Percentiles rank a stretch among this genome's conserved stretches.
Conservation (phyloP, 371 early-diverging fungal genomes). For the Circinella minor region DNA sequence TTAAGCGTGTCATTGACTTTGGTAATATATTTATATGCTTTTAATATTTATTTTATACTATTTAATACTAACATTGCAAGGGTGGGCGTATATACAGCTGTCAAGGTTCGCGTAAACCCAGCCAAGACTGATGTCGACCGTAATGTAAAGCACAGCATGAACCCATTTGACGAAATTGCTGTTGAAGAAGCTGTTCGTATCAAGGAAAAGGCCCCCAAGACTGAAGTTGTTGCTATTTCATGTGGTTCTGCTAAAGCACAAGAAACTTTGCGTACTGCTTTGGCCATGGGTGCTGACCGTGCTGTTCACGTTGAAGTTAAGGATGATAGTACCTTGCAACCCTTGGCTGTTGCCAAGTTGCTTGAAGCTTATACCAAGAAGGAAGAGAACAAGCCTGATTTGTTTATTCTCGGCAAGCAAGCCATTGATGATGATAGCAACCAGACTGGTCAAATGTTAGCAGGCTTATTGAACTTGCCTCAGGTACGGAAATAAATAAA, state of each 20-base stretch:
- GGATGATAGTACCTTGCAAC: slow-evolving; percentile 76
- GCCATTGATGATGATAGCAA: slow-evolving; percentile 98
- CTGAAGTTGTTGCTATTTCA: slow-evolving; percentile 88
- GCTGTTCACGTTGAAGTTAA: slow-evolving; percentile 93
- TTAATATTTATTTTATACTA: background rate
- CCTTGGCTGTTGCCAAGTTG: slow-evolving; percentile 91
- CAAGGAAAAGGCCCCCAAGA: slow-evolving; percentile 80
- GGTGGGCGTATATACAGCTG: slow-evolving; percentile 50
- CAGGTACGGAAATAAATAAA: slow-evolving; percentile 63
- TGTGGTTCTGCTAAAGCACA: slow-evolving; percentile 90
- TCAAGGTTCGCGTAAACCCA: slow-evolving; percentile 95
- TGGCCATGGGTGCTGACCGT: slow-evolving; percentile 98
- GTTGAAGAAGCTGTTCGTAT: slow-evolving; percentile 95
- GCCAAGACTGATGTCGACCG: slow-evolving; percentile 93
- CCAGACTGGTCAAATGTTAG: slow-evolving; percentile 99
- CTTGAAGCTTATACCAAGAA: slow-evolving; percentile 86
- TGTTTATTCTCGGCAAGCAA: slow-evolving; percentile 97
- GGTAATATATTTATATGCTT: slow-evolving; percentile 37
- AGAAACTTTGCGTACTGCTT: slow-evolving; percentile 94
- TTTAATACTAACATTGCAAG: background rate
- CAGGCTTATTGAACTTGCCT: slow-evolving; percentile 94
- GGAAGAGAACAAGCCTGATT: slow-evolving; percentile 85
- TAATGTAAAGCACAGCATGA: slow-evolving; percentile 97
- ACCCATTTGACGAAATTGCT: slow-evolving; percentile 99
- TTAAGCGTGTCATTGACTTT: slow-evolving; percentile 98